A percentile compares a stretch with the other conserved stretches of the same genome.
Evolutionary conservation across 371 early-diverging fungal genomes (phyloP).

Genomic region (Conidiobolus incongruus): DNA sequence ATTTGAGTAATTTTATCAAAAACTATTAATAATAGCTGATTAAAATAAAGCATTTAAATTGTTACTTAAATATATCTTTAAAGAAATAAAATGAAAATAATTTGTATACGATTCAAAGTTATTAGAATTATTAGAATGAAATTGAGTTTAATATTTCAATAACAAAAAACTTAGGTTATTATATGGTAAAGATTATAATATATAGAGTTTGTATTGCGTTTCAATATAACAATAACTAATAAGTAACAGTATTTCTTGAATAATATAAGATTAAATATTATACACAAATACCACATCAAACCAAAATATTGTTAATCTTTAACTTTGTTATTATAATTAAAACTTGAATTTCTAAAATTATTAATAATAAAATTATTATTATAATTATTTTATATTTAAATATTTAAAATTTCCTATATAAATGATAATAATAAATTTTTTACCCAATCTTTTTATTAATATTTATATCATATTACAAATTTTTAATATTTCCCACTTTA

Average conservation of each 20-base stretch:
- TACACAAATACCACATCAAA: neutral
- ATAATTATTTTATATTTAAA: slow-evolving; percentile 36
- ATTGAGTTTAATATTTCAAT: too few species aligned
- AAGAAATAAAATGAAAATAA: too few species aligned
- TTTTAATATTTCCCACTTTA: slow-evolving; percentile 40
- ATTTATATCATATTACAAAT: slow-evolving; percentile 49
- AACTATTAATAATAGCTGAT: too few species aligned
- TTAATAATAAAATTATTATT: slow-evolving; percentile 59
- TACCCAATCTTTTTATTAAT: slow-evolving; percentile 11
- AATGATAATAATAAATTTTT: neutral
- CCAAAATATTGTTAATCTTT: neutral
- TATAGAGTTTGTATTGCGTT: too few species aligned
- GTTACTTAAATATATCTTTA: too few species aligned
- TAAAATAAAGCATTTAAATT: too few species aligned
- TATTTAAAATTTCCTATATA: slow-evolving; percentile 1
- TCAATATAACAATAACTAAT: neutral
- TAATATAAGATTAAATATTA: neutral
- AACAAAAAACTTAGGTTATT: too few species aligned
- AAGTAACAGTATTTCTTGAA: neutral
- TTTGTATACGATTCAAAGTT: too few species aligned
- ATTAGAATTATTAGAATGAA: too few species aligned
- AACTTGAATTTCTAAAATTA: slow-evolving; percentile 66
- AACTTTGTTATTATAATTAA: slow-evolving; percentile 19
- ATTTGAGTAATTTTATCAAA: too few species aligned
- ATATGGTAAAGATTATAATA: too few species aligned